These are phyloP conservation scores for Phytophthora colocasiae DNA, from an alignment of 352 stramenopile genomes.

Conservation along the genomic window DNA sequence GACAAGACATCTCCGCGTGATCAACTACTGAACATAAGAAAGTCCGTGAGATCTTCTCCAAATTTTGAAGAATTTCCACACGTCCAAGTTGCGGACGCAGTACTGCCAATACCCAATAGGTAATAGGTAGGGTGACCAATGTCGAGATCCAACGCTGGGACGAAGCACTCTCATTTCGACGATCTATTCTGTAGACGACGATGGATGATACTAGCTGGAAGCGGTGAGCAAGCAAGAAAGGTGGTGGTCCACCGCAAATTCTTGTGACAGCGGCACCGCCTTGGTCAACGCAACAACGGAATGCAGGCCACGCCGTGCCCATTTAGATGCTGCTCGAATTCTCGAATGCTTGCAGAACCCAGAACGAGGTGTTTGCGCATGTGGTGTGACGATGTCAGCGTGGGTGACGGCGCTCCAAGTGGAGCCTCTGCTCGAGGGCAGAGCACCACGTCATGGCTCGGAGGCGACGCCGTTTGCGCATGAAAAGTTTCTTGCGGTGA, in stretches of 20 bases:
- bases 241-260: conserved; percentile 3
- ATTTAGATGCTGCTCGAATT: conserved; percentile 17
- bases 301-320: conserved; percentile 1
- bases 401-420: conserved; percentile 3
- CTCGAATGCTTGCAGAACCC: conserved; percentile 1
- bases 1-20: background rate
- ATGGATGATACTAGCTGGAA: conserved; percentile 16
- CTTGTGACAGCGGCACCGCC: conserved; percentile 6
- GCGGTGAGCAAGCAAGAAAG: conserved; percentile 6
- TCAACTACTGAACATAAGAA: background rate
- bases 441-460: conserved; percentile 13
- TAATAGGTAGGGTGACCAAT: too few species aligned
- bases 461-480: background rate
- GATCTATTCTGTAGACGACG: conserved; percentile 8
- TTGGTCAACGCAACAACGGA: background rate
- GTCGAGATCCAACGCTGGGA: background rate
- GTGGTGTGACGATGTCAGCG: background rate
- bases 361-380: conserved; percentile 26
- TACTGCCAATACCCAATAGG: too few species aligned
- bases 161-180: conserved; percentile 4
- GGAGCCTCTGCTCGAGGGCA: background rate
- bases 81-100: too few species aligned
- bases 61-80: background rate
- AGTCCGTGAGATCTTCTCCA: background rate
- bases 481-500: conserved; percentile 18